Evolutionary conservation across 177 flowering plant genomes (phyloP), one percentile per base, ranked within the genome.

Genomic region (Tripterygium wilfordii): DNA sequence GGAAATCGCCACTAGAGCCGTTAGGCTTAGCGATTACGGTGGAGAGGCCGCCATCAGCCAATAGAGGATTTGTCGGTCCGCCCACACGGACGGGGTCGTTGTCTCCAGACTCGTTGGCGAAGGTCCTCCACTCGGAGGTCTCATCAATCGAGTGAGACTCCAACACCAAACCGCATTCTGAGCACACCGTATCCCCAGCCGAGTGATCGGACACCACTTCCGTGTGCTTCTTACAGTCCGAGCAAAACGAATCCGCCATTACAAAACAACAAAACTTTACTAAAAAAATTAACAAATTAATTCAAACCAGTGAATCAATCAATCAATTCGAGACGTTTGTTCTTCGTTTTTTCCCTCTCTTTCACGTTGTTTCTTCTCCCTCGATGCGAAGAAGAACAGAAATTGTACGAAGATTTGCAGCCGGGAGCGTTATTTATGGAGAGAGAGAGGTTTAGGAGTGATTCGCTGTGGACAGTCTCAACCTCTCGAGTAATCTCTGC

Each of bases 121-220:
- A 79, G 31, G 76, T 77, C 1, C 85, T 16, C 84, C 84, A 78
- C 77, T 81, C 88, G 48, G 82, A 76, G 37, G 80, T 78, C 67
- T 78, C 82, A 52, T 78, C 87, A 55, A 78, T 63, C 56, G 79
- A 75, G 68, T 71, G 81, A 0, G 83, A 65, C 42, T 80, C 87
- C 28, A 80, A 66, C 3, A 80, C 78, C 49, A 80, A 70, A 0
- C 87, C 87, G 55, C 87, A 80, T 66, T 78, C 83, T 8, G 80
- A 78, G 57, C 87, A 81, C 10, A 76, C 74, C 10, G 77, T 78
- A 67, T 78, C 84, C 0, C 88, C 88, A 1, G 84, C 74, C 8
- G 82, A 70, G 67, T 74, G 88, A 24, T 81, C 88, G 64, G 71
- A 71, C 26, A 81, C 88, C 36, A 76, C 80, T 64, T 80, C 86